These are phyloP conservation scores for Paramecium octaurelia DNA, from an alignment of 73 alveolate species.

Conservation along the genomic window DNA sequence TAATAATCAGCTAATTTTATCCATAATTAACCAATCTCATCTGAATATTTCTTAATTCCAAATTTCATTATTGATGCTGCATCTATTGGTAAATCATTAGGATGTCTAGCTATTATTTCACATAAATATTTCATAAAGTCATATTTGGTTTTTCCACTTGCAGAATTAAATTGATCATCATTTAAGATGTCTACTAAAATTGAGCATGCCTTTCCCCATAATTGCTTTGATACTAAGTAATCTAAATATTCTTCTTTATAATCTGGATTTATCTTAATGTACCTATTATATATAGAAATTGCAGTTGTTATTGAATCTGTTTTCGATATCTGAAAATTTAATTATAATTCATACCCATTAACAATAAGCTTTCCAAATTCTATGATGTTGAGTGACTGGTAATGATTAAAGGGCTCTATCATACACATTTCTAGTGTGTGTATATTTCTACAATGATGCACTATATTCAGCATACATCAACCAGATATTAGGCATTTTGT, in stretches of 20 bases:
- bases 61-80: conserved; percentile 84
- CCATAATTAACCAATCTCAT: conserved; percentile 94
- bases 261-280: conserved; percentile 80
- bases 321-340: background rate
- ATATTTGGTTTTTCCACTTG: conserved; percentile 81
- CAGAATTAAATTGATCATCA: conserved; percentile 84
- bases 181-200: conserved; percentile 77
- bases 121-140: conserved; percentile 89
- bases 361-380: conserved; percentile 85
- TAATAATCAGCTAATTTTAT: conserved; percentile 89
- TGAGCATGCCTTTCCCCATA: conserved; percentile 78
- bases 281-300: conserved; percentile 75
- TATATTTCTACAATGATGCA: conserved; percentile 70
- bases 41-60: conserved; percentile 88
- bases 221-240: conserved; percentile 73
- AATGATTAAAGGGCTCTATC: conserved; percentile 86
- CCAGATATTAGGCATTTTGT: conserved; percentile 95
- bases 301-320: conserved; percentile 55
- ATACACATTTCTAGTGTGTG: conserved; percentile 83
- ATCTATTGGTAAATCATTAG: conserved; percentile 72
- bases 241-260: conserved; percentile 87
- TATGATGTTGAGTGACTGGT: conserved; percentile 92
- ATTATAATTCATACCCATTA: conserved; percentile 72
- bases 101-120: conserved; percentile 85
- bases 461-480: conserved; percentile 85